Evolutionary conservation across 1,284 basidiomycete genomes (phyloP), one percentile per base, ranked within the genome.

Genomic region (Puccinia coronata): DNA sequence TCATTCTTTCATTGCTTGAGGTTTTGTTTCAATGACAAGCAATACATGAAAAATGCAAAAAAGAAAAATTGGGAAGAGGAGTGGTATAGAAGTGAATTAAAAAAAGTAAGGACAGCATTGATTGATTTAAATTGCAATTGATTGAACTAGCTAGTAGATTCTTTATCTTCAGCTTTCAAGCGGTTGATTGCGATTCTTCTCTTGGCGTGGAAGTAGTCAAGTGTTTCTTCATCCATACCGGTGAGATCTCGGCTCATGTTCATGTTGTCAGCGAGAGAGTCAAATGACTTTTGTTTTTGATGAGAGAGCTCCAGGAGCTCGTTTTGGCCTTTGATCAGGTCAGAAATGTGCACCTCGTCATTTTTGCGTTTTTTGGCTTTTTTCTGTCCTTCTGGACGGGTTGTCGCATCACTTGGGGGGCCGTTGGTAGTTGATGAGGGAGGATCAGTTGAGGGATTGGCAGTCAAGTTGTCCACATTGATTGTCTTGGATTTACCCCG

Each of bases 311-410:
- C 63, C 8, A 65, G 23, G 23, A 65, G 39, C 16, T 65, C 63
- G 11, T 65, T 18, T 65, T 65, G 63, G 63, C 36, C 18, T 65
- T 65, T 65, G 63, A 65, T 65, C 16, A 65, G 63, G 41, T 65
- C 39, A 25, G 34, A 2, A 2, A 65, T 65, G 9, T 39, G 39
- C 28, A 65, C 1, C 0, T 65, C 63, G 23, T 65, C 11, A 18
- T 14, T 31, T 34, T 61, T 39, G n/a, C 14, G 12, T 39, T 65
- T 65, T 65, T 65, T 65, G 28, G 6, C 36, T 2, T 5, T 47
- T 47, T 65, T 65, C 23, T n/a, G 34, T 41, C 63, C 63, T 41
- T 65, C 8, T 6, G 63, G 63, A 20, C 23, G 31, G 14, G 43
- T 8, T 1, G 43, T 14, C 20, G 43, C 1, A 3, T 47, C 1